These are phyloP conservation scores for Buxus sempervirens DNA, from an alignment of 164 flowering plant genomes.

Conservation along the genomic window DNA sequence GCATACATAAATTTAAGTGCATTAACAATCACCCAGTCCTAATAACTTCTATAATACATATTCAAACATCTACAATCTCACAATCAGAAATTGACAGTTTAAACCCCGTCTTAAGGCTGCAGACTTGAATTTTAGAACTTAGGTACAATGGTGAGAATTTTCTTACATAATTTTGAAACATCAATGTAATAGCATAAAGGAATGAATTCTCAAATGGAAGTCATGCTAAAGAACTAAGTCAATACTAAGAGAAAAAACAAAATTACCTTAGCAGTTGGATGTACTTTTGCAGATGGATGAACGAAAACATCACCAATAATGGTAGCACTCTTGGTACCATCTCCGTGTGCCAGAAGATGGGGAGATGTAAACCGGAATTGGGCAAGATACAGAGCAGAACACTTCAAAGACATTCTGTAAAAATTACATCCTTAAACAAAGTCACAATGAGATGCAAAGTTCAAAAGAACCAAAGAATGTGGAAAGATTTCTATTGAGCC, in stretches of 20 bases:
- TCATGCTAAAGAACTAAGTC: not conserved
- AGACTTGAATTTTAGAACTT: not conserved
- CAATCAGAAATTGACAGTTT: not conserved
- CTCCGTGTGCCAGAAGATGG: conserved; percentile 77
- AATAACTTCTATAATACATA: not conserved
- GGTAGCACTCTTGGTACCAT: conserved; percentile 70
- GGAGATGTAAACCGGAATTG: conserved; percentile 71
- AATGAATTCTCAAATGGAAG: too few relatives aligned
- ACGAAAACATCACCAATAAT: conserved; percentile 78
- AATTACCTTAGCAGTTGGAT: conserved; percentile 89
- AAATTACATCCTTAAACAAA: not conserved
- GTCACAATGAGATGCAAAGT: not conserved
- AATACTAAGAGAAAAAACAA: not conserved
- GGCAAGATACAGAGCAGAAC: conserved; percentile 80
- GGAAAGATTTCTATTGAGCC: not conserved
- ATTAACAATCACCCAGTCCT: not conserved
- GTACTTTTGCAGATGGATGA: conserved; percentile 99
- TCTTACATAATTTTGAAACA: not conserved
- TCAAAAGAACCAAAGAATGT: not conserved
- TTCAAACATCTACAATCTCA: not conserved
- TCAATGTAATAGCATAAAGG: not conserved
- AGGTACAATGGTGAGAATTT: not conserved
- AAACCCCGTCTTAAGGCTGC: too few relatives aligned
- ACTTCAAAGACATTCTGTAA: conserved; percentile 89
- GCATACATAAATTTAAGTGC: not conserved